Evolutionary conservation across 345 rosid species (phyloP), one percentile per base, ranked within the genome.

Genomic region (Eucalyptus coolabah): DNA sequence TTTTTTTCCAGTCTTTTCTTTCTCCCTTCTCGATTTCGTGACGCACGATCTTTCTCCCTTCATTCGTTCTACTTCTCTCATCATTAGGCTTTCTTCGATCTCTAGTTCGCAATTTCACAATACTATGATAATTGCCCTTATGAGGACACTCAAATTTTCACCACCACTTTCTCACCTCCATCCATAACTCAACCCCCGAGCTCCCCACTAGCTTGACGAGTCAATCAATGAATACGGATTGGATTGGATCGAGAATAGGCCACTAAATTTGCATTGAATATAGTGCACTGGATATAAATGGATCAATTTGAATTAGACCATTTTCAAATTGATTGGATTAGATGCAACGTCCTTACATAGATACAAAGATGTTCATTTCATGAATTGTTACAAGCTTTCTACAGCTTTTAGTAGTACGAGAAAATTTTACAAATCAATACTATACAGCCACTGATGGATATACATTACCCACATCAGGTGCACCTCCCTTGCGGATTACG

Each of bases 241-340:
- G n/a, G 2, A 60, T 60, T 18, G 81, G 2, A 11, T 69, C 2
- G 4, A 21, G 44, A 37, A 69, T 5, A 32, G 13, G 14, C 34
- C 13, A 9, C 24, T 9, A 9, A 32, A 32, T 34, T 32, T 67
- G 3, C 23, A 67, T 13, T 4, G n/a, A n/a, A n/a, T n/a, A n/a
- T n/a, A n/a, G n/a, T n/a, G n/a, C n/a, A n/a, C n/a, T n/a, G 37
- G 10, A 65, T 14, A 65, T n/a, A 65, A 65, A 65, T 16, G 21
- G 72, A 7, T 15, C 7, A 3, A 32, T 32, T 16, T 32, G 24
- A 5, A 32, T 32, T 3, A 6, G 4, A 69, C 3, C 24, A 69
- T 69, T 69, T 69, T 34, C 2, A 1, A n/a, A 7, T 17, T 3
- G 3, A 65, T 30, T 3, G 0, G 10, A 69, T 9, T 6, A 21